Evolutionary conservation across 2,329 filamentous ascomycete genomes (phyloP).

Genomic region (Cryphonectria parasitica): DNA sequence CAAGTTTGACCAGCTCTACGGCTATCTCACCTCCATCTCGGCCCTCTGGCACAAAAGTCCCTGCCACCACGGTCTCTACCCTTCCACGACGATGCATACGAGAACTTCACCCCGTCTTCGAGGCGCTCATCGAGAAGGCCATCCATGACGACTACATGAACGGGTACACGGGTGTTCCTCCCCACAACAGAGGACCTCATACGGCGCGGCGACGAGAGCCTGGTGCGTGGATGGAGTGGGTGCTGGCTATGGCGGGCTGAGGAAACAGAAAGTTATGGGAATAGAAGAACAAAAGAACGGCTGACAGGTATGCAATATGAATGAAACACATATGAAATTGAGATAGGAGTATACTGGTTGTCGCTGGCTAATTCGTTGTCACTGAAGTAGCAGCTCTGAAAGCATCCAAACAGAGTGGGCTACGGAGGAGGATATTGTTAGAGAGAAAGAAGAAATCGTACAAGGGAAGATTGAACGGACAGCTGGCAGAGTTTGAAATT

Average conservation of each 20-base stretch:
- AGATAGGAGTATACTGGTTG: no score
- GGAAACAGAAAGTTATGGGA: neutral
- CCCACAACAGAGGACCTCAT: slow-evolving; percentile 62
- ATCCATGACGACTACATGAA: slow-evolving; percentile 69
- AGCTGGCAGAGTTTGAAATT: neutral
- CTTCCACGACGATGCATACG: slow-evolving; percentile 72
- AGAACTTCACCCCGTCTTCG: slow-evolving; percentile 74
- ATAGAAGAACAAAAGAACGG: no score
- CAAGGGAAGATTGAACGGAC: neutral
- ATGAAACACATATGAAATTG: no score
- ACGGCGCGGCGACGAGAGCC: slow-evolving; percentile 54
- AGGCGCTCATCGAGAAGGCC: slow-evolving; percentile 59
- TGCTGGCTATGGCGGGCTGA: slow-evolving; percentile 44
- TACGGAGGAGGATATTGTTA: no score
- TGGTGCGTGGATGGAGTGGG: slow-evolving; percentile 63
- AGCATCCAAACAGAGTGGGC: no score
- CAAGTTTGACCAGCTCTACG: slow-evolving; percentile 16
- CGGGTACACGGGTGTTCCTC: slow-evolving; percentile 64
- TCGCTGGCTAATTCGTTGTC: no score
- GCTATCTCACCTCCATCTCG: slow-evolving; percentile 41
- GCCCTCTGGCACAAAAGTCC: slow-evolving; percentile 75
- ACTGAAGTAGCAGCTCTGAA: no score
- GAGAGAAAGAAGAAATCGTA: neutral
- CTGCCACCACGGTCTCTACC: slow-evolving; percentile 56
- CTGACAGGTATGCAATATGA: no score